A percentile compares a stretch with the other conserved stretches of the same genome.
Conservation (phyloP, 73 alveolate species). For the Stentor coeruleus region DNA sequence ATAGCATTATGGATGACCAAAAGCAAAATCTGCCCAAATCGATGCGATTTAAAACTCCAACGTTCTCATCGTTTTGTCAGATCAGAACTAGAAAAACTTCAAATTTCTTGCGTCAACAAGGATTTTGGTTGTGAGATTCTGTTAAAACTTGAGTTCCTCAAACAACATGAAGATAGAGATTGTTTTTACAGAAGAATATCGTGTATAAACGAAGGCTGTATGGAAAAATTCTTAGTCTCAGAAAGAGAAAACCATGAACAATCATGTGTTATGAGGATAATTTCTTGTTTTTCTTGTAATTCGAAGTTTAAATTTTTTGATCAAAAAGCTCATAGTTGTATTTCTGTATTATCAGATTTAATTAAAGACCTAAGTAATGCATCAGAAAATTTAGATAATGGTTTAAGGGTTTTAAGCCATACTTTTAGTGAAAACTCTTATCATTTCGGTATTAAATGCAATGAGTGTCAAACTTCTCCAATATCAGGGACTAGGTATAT, state of each 20-base stretch:
- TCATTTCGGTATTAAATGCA: neutral
- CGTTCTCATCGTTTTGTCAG: constrained; percentile 7
- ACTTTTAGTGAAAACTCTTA: neutral
- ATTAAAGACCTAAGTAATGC: neutral
- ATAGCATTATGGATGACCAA: neutral
- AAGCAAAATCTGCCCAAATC: constrained; percentile 4
- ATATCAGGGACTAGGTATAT: neutral
- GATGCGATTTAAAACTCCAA: constrained; percentile 24
- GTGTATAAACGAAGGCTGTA: neutral
- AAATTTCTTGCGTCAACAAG: neutral
- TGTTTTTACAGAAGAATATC: neutral
- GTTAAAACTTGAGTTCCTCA: neutral
- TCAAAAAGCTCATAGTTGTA: neutral
- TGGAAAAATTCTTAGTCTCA: neutral
- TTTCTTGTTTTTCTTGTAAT: neutral
- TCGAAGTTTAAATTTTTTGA: neutral
- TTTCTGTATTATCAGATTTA: no score
- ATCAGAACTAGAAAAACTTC: neutral
- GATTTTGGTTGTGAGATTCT: neutral
- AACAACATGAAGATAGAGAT: neutral
- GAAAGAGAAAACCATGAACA: neutral
- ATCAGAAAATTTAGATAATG: no score
- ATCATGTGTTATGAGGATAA: neutral
- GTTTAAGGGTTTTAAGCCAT: no score
- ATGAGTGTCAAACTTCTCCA: constrained; percentile 12